Conservation (phyloP, 148 eudicot genomes). For the Nyssa sinensis region DNA sequence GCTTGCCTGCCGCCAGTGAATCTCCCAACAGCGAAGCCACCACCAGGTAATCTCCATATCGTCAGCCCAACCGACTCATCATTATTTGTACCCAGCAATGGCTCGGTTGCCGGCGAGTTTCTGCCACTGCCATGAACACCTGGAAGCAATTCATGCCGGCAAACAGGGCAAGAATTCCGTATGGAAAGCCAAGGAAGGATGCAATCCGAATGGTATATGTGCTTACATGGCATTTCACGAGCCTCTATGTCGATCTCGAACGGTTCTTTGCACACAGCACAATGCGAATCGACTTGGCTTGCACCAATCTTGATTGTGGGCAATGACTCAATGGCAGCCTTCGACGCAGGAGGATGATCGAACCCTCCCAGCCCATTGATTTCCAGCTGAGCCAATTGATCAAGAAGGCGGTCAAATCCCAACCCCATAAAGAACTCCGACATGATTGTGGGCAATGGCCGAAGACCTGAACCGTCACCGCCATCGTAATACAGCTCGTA, state of each 20-base stretch:
- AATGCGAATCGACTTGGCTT: conserved; percentile 35
- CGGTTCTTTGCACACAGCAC: conserved; percentile 53
- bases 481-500: conserved; percentile 43
- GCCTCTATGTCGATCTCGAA: conserved; percentile 35
- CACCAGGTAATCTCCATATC: conserved; percentile 60
- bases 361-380: conserved; percentile 13
- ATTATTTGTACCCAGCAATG: not conserved
- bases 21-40: conserved; percentile 60
- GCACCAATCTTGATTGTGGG: conserved; percentile 31
- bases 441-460: conserved; percentile 32
- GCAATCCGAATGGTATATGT: conserved; percentile 50
- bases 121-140: conserved; percentile 12
- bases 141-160: conserved; percentile 41
- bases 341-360: conserved; percentile 42
- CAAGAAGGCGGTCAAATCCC: conserved; percentile 47
- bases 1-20: conserved; percentile 34
- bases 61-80: too few species aligned
- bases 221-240: conserved; percentile 54
- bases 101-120: conserved; percentile 6
- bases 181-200: conserved; percentile 49
- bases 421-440: conserved; percentile 41
- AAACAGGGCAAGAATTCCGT: conserved; percentile 55
- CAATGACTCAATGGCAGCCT: conserved; percentile 42
- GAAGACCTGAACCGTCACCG: conserved; percentile 31
- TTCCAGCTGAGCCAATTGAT: conserved; percentile 33